phyloP scores from a whole-genome alignment of 352 stramenopile species.

The Thraustochytrium sp. region DNA sequence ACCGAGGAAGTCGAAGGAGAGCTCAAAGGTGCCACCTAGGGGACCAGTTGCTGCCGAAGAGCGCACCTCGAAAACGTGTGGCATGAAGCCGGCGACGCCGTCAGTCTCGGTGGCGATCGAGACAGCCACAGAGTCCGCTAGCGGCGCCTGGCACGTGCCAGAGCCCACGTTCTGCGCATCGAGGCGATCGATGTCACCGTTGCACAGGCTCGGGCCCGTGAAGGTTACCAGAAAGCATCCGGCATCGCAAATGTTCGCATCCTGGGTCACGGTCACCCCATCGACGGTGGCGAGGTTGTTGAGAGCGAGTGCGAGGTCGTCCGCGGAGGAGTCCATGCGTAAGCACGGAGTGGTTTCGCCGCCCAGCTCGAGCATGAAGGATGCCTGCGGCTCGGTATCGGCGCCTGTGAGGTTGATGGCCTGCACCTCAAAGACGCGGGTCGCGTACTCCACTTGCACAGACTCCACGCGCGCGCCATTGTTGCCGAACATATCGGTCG shows the following conservation, averaged over 20 bases:
- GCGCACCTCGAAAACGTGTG: conserved; percentile 25
- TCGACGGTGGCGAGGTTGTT: conserved; percentile 7
- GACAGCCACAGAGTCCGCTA: background rate
- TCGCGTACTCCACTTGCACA: background rate
- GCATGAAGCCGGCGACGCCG: background rate
- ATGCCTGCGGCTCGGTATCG: background rate
- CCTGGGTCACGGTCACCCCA: background rate
- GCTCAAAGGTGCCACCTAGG: conserved; percentile 25
- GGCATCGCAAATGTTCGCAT: background rate
- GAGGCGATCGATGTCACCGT: background rate
- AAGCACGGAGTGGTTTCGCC: background rate
- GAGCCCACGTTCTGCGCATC: background rate
- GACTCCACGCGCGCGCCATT: background rate
- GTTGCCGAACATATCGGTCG: background rate
- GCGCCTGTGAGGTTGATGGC: conserved; percentile 1
- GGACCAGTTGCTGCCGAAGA: background rate
- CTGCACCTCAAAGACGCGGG: background rate
- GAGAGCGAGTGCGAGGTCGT: background rate
- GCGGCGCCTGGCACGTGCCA: background rate
- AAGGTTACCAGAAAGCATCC: conserved; percentile 14
- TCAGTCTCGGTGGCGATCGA: background rate
- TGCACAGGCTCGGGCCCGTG: background rate
- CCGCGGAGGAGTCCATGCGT: background rate
- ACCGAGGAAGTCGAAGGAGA: conserved; percentile 48
- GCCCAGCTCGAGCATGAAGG: background rate